Evolutionary conservation across 345 rosid genomes (phyloP).

Genomic region (Crucihimalaya himalaica): DNA sequence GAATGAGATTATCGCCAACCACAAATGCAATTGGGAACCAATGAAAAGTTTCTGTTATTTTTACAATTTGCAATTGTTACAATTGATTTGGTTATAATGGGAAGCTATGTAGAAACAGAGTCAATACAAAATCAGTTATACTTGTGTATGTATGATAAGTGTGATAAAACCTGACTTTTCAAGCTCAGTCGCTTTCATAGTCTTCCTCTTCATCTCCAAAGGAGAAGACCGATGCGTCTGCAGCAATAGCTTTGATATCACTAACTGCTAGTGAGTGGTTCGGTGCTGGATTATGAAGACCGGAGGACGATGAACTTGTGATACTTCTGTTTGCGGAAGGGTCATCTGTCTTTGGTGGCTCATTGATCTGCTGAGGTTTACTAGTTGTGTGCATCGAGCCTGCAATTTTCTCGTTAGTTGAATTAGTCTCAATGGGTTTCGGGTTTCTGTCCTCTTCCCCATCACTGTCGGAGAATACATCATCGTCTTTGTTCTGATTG

Average conservation of each 20-base stretch:
- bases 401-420: conserved; percentile 28
- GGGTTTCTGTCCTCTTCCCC: conserved; percentile 60
- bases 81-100: not conserved
- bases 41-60: not conserved
- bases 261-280: conserved; percentile 43
- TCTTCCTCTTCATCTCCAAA: conserved; percentile 93
- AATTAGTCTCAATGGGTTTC: conserved; percentile 31
- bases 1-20: not conserved
- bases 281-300: not conserved
- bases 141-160: not conserved
- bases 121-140: not conserved
- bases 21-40: not conserved
- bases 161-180: not conserved
- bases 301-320: conserved; percentile 4
- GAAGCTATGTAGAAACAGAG: conserved; percentile 4
- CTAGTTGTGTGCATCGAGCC: conserved; percentile 17
- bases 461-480: conserved; percentile 83
- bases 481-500: conserved; percentile 53
- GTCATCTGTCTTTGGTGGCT: conserved; percentile 3
- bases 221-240: conserved; percentile 84
- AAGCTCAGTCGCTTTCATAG: conserved; percentile 58
- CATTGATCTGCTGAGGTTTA: conserved; percentile 19
- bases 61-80: not conserved
- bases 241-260: conserved; percentile 80
- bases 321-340: conserved; percentile 14